Percentiles rank a stretch among this genome's conserved stretches.
These are phyloP conservation scores for Russula brevipes DNA, from an alignment of 768 basidiomycete genomes.

Conservation along the genomic window DNA sequence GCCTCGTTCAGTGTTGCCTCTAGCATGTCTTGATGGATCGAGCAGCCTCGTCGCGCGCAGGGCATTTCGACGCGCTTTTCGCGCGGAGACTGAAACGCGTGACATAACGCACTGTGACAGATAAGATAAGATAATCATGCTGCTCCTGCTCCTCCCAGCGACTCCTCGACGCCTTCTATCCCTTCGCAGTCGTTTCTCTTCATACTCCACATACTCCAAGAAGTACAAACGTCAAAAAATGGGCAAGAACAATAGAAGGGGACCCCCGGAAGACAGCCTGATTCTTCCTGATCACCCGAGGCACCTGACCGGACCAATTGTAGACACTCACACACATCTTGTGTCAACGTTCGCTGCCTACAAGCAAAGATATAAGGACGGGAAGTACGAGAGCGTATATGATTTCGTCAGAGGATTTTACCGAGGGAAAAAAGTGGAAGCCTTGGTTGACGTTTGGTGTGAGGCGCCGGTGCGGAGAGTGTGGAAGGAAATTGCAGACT, in stretches of 20 bases:
- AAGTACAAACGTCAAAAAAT: background rate
- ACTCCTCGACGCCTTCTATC: background rate
- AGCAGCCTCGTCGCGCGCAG: background rate
- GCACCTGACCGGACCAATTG: slow-evolving; percentile 38
- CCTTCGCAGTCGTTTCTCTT: background rate
- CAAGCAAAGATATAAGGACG: slow-evolving; percentile 53
- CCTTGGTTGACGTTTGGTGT: slow-evolving; percentile 86
- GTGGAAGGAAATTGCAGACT: slow-evolving; percentile 74
- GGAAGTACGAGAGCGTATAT: slow-evolving; percentile 49
- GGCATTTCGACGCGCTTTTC: background rate
- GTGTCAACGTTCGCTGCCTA: slow-evolving; percentile 66
- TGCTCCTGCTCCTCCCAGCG: background rate
- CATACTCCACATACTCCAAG: background rate
- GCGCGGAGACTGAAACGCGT: slow-evolving; percentile 26
- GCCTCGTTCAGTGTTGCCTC: slow-evolving; percentile 92
- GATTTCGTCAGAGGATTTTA: slow-evolving; percentile 67
- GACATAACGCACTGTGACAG: slow-evolving; percentile 20
- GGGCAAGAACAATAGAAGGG: slow-evolving; percentile 25
- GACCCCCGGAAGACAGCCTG: slow-evolving; percentile 18
- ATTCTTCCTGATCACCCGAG: slow-evolving; percentile 19
- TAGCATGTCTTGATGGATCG: slow-evolving; percentile 48
- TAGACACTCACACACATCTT: slow-evolving; percentile 88
- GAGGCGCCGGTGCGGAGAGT: slow-evolving; percentile 61
- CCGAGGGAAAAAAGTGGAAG: slow-evolving; percentile 48
- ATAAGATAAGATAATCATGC: slow-evolving; percentile 1